Base-by-base conservation (phyloP, 202 grass and related monocot genomes). In the Schoenoplectus tabernaemontani region DNA sequence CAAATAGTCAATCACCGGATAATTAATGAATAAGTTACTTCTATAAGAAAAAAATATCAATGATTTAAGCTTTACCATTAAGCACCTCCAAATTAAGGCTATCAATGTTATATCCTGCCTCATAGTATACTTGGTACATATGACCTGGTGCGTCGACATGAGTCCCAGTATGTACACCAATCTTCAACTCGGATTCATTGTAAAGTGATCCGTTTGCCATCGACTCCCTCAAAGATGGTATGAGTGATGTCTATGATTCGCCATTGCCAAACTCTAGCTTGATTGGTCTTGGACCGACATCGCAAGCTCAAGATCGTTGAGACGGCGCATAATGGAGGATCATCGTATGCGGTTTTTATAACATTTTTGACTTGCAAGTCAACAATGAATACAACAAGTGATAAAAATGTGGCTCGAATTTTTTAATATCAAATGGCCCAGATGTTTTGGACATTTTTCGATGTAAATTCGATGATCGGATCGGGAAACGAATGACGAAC, bases 161-260 rank as follows among this genome's bases (percentile, higher is more conserved):
- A 64, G 82, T 87, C 38, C 84, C 88, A 48, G 64, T 73, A 86
- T 90, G 82, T 0, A 48, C 74, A 50, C 17, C 4, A 16, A 90
- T 66, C 78, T 78, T 78, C 82, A 87, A 22, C 83, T 87, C 85
- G 0, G 85, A 85, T 4, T 62, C 7, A 59, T 87, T 83, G 75
- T 56, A 47, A 46, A 81, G 11, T 6, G 79, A 85, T 37, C 88
- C 85, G 41, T 91, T 87, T 53, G 51, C 64, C 82, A 87, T 90
- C 26, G 85, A 83, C 15, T 44, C 17, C 1, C 12, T 13, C 61
- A 85, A 78, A 54, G 58, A 78, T 50, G 81, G 75, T 51, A 64
- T 85, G 89, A 28, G 83, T 91, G 74, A 87, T 87, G 76, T 83
- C 89, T 47, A 87, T 10, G 82, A 87, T 91, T 80, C 63, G 15